Evolutionary conservation across 345 rosid genomes (phyloP), one percentile per base, ranked within the genome.

Genomic region (Corymbia maculata): DNA sequence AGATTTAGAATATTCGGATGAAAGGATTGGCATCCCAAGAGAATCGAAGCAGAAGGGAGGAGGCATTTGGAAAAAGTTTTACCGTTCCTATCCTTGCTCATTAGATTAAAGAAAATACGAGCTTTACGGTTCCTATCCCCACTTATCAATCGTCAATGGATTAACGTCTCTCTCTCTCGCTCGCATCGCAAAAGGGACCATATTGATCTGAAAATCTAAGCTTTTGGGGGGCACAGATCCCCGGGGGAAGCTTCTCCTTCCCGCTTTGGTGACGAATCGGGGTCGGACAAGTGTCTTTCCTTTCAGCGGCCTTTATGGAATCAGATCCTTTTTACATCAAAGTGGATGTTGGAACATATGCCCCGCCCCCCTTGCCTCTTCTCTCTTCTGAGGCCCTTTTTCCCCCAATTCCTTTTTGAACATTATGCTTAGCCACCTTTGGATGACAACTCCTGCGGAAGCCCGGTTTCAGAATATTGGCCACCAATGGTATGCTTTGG

Each of bases 221-320:
- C 64, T 89, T 90, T 89, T 87, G 26, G 92, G 90, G 4, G 92
- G 90, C 89, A 79, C 89, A 32, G 87, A 91, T 90, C 90, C 85
- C 90, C 3, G 68, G 24, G 24, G 82, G 92, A 93, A 89, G 90
- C 92, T 88, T 90, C 92, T 89, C 86, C 88, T 30, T 86, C 85
- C 89, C 86, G 55, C 42, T 51, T 75, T 49, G 84, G 84, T 22
- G 49, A 42, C 84, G 84, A 19, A 3, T 75, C 49, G 49, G 26
- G 49, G 84, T 75, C 44, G 49, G 84, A 75, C 49, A 21, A 75
- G 84, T 42, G 28, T 75, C 84, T 42, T 11, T 22, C 49, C 84
- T 28, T 75, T 36, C 28, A 11, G 84, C 3, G 55, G 14, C 88
- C 52, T 86, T 86, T 86, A 45, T 47, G 88, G 94, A 91, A 93